Percentiles rank a stretch among this genome's conserved stretches.
Evolutionary conservation across 2,329 filamentous ascomycete genomes (phyloP).

Genomic region (Fusarium domesticum): DNA sequence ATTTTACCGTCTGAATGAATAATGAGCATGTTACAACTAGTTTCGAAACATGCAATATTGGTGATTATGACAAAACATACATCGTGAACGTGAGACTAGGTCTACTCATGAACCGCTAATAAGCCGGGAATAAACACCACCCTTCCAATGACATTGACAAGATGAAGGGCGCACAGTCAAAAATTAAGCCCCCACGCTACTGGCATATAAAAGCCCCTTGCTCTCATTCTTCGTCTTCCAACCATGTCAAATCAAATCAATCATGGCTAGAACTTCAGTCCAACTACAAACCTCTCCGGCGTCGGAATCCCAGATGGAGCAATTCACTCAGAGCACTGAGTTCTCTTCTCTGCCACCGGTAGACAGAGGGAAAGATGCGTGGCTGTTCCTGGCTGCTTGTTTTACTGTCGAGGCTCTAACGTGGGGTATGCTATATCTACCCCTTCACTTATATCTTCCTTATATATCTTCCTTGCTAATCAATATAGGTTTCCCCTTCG

Average conservation of each 20-base stretch:
- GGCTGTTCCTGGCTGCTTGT: slow-evolving; percentile 33
- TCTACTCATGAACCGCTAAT: not conserved
- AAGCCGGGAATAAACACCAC: not conserved
- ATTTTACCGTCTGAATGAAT: not conserved
- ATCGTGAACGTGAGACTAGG: no score
- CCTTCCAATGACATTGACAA: not conserved
- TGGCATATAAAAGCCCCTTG: not conserved
- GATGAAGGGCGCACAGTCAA: not conserved
- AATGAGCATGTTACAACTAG: no score
- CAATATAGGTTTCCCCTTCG: slow-evolving; percentile 59
- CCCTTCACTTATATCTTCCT: not conserved
- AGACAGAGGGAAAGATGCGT: slow-evolving; percentile 35
- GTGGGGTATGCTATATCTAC: slow-evolving; percentile 31
- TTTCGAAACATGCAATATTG: no score
- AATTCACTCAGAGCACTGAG: not conserved
- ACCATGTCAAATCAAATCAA: not conserved
- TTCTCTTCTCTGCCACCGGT: slow-evolving; percentile 28
- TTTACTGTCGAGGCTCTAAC: slow-evolving; percentile 35
- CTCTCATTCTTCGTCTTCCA: not conserved
- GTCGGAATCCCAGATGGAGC: not conserved
- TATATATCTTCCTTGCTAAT: not conserved
- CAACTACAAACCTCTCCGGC: slow-evolving; percentile 1
- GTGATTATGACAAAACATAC: not conserved
- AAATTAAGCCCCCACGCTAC: no score
- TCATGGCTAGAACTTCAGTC: slow-evolving; percentile 1